Conservation (phyloP, 2,329 filamentous ascomycete species). For the Aspergillus neoniger region DNA sequence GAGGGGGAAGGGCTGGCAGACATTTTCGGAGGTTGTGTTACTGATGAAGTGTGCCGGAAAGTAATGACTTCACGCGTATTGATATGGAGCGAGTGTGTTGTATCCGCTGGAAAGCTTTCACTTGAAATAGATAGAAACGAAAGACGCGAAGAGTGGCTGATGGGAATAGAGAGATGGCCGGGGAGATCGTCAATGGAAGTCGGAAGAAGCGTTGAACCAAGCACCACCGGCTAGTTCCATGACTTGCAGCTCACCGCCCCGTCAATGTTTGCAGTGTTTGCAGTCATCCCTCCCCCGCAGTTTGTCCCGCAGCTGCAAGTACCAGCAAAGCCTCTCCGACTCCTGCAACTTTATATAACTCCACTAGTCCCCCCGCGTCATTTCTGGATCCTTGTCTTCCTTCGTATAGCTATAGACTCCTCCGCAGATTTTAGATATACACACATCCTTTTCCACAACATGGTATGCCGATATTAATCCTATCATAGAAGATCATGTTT, state of each 20-base stretch:
- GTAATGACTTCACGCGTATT: too few species aligned
- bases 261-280: slow-evolving; percentile 16
- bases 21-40: slow-evolving; percentile 28
- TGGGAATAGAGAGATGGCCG: not conserved
- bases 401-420: not conserved
- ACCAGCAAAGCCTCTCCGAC: not conserved
- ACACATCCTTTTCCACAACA: slow-evolving; percentile 6
- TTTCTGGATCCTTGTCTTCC: not conserved
- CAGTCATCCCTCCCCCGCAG: slow-evolving; percentile 35
- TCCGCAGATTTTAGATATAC: not conserved
- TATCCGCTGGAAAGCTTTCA: not conserved
- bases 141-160: not conserved
- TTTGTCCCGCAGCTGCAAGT: slow-evolving; percentile 15
- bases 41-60: not conserved
- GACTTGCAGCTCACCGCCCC: not conserved
- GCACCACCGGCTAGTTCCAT: slow-evolving; percentile 10
- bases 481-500: not conserved
- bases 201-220: slow-evolving; percentile 19
- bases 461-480: slow-evolving; percentile 9
- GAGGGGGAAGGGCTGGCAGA: slow-evolving; percentile 48
- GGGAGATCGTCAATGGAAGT: slow-evolving; percentile 16
- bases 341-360: slow-evolving; percentile 5
- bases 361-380: not conserved
- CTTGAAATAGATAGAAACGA: not conserved
- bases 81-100: not conserved